Base-by-base conservation (phyloP, 345 rosid species). In the Aegle marmelos region DNA sequence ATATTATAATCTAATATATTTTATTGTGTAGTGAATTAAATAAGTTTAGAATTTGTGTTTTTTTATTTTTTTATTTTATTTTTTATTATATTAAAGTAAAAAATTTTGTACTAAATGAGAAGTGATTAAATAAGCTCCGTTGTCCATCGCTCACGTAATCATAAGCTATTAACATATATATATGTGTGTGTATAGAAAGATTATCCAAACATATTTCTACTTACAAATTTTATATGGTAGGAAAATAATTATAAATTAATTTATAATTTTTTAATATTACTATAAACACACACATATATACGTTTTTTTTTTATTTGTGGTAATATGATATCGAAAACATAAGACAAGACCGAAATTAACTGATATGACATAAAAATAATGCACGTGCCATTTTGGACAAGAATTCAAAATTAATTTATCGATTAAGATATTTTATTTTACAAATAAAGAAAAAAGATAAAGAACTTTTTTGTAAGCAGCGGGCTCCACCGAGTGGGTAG, bases 1-100 rank as follows among this genome's bases (percentile, higher is more conserved):
- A 41, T 41, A 41, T 41, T 2, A 0, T 8, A 3, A 41, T 11
- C 0, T 1, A 11, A 0, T 13, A 0, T 13, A 13, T 45, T 45
- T 10, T 45, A 0, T 45, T 45, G 0, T 4, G 0, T 13, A 45
- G 5, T 14, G 50, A 3, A 45, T 11, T 45, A 11, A 1, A 13
- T 45, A 45, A 45, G 0, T 0, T 45, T 45, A 45, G 0, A 45
- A 45, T 45, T 45, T 3, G 0, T 45, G 0, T 45, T 1, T 37
- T 45, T 45, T 11, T 45, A 34, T 37, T 37, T 10, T 36, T 36
- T 11, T 11, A 13, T 3, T 2, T 11, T 45, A 1, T 45, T 45
- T 45, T 1, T 45, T 45, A 13, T 0, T 3, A 45, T 45, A 11
- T 45, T 45, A 13, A 13, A 45, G 0, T 45, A 45, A 45, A 13